phyloP scores from a whole-genome alignment of 306 rosid genomes.

The Elaeagnus macrophylla region DNA sequence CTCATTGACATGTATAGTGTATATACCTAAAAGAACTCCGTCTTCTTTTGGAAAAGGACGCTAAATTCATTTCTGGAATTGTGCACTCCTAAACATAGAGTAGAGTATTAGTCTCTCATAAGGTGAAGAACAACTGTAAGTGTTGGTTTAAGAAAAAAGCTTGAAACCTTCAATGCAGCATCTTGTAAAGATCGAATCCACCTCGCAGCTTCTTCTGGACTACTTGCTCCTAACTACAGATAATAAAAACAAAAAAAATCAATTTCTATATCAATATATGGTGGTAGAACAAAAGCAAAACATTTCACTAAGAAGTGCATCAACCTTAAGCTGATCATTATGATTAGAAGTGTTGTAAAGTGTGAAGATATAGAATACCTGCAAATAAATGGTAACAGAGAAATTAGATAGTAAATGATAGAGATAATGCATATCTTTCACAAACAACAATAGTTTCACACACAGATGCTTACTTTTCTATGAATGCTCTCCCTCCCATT shows the following conservation, averaged over 20 bases:
- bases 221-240: conserved; percentile 71
- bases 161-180: conserved; percentile 59
- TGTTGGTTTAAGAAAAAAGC: conserved; percentile 6
- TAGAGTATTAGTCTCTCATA: conserved; percentile 6
- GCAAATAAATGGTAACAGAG: conserved; percentile 17
- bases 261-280: conserved; percentile 11
- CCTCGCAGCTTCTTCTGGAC: conserved; percentile 85
- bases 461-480: conserved; percentile 43
- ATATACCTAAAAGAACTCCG: too few relatives aligned
- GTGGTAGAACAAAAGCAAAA: conserved; percentile 2
- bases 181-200: conserved; percentile 74
- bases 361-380: conserved; percentile 67
- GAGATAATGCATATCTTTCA: conserved; percentile 3
- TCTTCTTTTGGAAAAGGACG: too few relatives aligned
- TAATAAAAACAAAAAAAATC: conserved; percentile 19
- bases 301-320: conserved; percentile 11
- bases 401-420: conserved; percentile 10
- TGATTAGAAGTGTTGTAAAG: conserved; percentile 56
- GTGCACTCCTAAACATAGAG: conserved; percentile 42
- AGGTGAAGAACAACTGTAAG: conserved; percentile 14
- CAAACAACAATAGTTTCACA: neutral
- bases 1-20: neutral
- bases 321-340: conserved; percentile 71
- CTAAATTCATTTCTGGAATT: neutral
- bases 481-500: conserved; percentile 64